Evolutionary conservation across 2,329 filamentous ascomycete genomes (phyloP), one percentile per base, ranked within the genome.

Genomic region (Fonsecaea pugnacius): DNA sequence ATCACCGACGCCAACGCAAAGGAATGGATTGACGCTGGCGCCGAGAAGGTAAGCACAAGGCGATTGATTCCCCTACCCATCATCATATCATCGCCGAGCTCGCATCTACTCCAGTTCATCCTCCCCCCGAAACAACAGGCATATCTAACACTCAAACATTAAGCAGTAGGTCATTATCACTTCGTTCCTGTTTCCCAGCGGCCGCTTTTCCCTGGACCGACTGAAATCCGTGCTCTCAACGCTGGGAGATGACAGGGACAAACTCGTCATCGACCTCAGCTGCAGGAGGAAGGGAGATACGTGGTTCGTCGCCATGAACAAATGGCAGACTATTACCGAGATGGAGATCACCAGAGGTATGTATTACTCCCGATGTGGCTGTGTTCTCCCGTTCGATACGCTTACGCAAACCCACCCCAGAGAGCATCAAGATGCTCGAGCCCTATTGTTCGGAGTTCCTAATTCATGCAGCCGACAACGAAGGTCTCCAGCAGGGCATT

Each of bases 231-330:
- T 98, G 6, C 83, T 98, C 0, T 76, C 82, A 27, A 85, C 88
- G 1, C 84, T 99, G 4, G 89, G 83, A 30, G 88, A 89, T 59
- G 89, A 96, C 75, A 91, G 83, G 75, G 80, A 82, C 55, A 95
- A 91, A 78, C 86, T 99, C 55, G 94, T 99, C 70, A 93, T 99
- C 75, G 95, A 99, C 75, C 85, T 99, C 27, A 96, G 92, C 78
- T 99, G 95, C 75, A 87, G 95, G 58, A 84, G 88, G 64, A 89
- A 88, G 65, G 90, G 84, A 40, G 82, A 89, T 62, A 89, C 82
- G 43, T 99, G 95, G 95, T 92, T 91, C 73, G 95, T 99, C n/a
- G 94, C 95, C 61, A 99, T 96, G 89, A 91, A 99, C 78, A 96
- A 96, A 77, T 99, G 95, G 95, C 95, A 98, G 82, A 96, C 92